Conservation (phyloP, 306 rosid species). For the Ochetophila trinervis region DNA sequence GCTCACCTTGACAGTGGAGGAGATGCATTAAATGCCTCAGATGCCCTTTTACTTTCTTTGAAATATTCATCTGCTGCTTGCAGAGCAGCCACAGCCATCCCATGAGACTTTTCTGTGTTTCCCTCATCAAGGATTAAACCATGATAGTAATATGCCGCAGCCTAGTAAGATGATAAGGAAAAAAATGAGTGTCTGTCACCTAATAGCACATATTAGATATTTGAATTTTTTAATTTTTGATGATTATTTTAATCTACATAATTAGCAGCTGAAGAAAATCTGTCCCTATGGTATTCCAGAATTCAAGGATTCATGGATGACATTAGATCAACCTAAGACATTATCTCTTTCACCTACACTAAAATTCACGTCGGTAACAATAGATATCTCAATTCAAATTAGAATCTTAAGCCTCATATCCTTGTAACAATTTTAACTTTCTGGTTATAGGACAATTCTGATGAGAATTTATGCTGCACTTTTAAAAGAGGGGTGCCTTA, state of each 20-base stretch:
- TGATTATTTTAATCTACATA: background rate
- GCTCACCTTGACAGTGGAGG: constrained; percentile 78
- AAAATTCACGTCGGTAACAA: too few relatives aligned
- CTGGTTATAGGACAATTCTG: too few relatives aligned
- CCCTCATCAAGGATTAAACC: constrained; percentile 98
- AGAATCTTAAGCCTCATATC: too few relatives aligned
- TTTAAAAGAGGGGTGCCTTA: too few relatives aligned
- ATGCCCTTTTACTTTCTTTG: constrained; percentile 88
- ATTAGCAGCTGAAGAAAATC: constrained; percentile 6
- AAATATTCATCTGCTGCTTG: constrained; percentile 96
- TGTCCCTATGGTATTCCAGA: background rate
- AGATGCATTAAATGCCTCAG: constrained; percentile 66
- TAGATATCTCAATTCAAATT: too few relatives aligned
- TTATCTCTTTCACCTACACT: too few relatives aligned
- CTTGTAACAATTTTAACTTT: too few relatives aligned
- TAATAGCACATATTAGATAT: background rate
- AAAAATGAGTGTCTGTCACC: constrained; percentile 19
- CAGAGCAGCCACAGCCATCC: constrained; percentile 99
- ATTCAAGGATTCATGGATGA: too few relatives aligned
- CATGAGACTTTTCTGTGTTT: constrained; percentile 91
- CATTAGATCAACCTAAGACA: too few relatives aligned
- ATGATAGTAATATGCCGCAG: constrained; percentile 97
- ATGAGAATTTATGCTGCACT: too few relatives aligned
- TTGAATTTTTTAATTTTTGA: background rate
- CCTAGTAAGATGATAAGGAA: constrained; percentile 42